These are phyloP conservation scores for Ambrosiella xylebori DNA, from an alignment of 2,329 filamentous ascomycete species.

Conservation along the genomic window DNA sequence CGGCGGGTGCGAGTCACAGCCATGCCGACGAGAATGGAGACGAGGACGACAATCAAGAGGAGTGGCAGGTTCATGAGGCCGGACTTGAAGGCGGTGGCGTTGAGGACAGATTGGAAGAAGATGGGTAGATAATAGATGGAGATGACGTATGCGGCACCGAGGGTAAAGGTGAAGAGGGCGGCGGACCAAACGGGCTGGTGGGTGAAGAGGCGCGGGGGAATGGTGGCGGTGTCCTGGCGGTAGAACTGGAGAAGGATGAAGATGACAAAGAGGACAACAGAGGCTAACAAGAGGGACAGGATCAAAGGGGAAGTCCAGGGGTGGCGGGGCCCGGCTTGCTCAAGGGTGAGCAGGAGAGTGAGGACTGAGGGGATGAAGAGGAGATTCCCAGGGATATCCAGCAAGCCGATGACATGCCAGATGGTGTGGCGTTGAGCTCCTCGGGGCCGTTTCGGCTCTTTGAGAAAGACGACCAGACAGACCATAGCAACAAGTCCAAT, in stretches of 20 bases:
- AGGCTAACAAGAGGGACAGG: slow-evolving; percentile 19
- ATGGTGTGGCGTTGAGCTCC: slow-evolving; percentile 13
- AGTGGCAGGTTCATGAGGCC: slow-evolving; percentile 23
- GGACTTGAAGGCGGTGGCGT: slow-evolving; percentile 20
- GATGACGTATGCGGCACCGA: slow-evolving; percentile 19
- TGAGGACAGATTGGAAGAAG: slow-evolving; percentile 24
- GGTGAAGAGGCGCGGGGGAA: slow-evolving; percentile 26
- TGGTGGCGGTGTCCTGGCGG: slow-evolving; percentile 25
- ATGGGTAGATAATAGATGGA: slow-evolving; percentile 21
- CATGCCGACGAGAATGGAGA: slow-evolving; percentile 19
- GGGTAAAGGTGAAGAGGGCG: slow-evolving; percentile 23
- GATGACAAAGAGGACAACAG: slow-evolving; percentile 19
- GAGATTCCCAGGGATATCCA: slow-evolving; percentile 17
- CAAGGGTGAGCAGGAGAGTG: slow-evolving; percentile 26
- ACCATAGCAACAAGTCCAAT: slow-evolving; percentile 15
- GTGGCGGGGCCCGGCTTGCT: slow-evolving; percentile 21
- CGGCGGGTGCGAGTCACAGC: slow-evolving; percentile 22
- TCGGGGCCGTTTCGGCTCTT: slow-evolving; percentile 11
- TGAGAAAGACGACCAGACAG: not conserved
- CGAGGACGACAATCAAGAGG: slow-evolving; percentile 21
- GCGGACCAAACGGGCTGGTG: slow-evolving; percentile 24
- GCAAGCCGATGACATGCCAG: slow-evolving; percentile 16
- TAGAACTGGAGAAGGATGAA: slow-evolving; percentile 25
- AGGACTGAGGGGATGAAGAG: slow-evolving; percentile 16
- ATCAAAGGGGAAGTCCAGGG: slow-evolving; percentile 14